These are phyloP conservation scores for Suillus clintonianus DNA, from an alignment of 768 basidiomycete genomes.

Conservation along the genomic window DNA sequence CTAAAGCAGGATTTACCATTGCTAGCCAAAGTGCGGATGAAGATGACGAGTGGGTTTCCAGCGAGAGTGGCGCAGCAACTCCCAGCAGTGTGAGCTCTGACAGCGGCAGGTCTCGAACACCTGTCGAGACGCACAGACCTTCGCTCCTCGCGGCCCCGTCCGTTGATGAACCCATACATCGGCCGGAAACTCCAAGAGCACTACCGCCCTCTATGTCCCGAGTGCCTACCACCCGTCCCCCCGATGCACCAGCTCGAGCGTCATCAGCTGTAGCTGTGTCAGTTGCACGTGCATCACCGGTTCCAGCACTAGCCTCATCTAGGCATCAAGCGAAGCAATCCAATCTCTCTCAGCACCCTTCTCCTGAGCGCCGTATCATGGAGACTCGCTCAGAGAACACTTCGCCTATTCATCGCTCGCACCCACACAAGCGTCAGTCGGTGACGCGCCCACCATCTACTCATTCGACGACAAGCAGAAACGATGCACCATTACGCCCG, in stretches of 20 bases:
- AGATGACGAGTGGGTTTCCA: conserved; percentile 79
- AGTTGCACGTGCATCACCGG: conserved; percentile 18
- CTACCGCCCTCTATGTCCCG: conserved; percentile 34
- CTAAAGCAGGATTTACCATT: conserved; percentile 60
- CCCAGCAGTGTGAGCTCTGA: conserved; percentile 55
- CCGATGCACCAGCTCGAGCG: conserved; percentile 22
- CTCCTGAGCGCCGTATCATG: conserved; percentile 20
- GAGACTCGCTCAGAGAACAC: conserved; percentile 42
- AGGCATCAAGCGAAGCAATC: conserved; percentile 13
- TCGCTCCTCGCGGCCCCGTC: conserved; percentile 11
- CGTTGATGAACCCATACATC: conserved; percentile 19
- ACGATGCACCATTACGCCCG: conserved; percentile 51
- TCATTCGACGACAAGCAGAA: conserved; percentile 50
- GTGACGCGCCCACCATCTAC: conserved; percentile 63
- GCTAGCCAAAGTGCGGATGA: conserved; percentile 49
- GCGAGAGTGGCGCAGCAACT: conserved; percentile 73
- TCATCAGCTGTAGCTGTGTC: conserved; percentile 5
- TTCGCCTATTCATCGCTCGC: conserved; percentile 38
- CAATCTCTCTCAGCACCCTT: conserved; percentile 17
- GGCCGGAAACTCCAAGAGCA: conserved; percentile 32
- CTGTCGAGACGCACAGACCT: conserved; percentile 27
- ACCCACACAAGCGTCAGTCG: conserved; percentile 41
- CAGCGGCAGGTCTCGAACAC: conserved; percentile 32
- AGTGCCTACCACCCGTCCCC: conserved; percentile 33
- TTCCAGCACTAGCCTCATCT: conserved; percentile 14